Evolutionary conservation across 2,329 filamentous ascomycete genomes (phyloP).

Genomic region (Arthrinium phaeospermum): DNA sequence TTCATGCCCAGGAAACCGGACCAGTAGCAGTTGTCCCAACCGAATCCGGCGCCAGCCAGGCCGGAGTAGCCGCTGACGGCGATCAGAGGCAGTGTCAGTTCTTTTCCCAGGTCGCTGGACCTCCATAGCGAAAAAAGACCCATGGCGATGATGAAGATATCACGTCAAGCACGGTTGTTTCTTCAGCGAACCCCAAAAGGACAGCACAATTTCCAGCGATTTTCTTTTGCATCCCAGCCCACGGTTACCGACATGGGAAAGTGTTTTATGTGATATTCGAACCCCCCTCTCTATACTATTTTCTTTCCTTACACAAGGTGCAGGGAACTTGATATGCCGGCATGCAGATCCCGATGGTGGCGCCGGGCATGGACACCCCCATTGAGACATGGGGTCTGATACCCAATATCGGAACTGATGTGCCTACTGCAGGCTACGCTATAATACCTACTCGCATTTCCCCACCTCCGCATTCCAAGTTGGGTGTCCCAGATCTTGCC

Average conservation of each 20-base stretch:
- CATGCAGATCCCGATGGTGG: not conserved
- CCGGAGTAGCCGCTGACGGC: constrained; percentile 16
- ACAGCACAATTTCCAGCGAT: not conserved
- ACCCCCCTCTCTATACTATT: not conserved
- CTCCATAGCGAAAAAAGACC: constrained; percentile 26
- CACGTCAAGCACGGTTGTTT: not conserved
- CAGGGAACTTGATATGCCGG: not conserved
- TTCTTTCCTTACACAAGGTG: not conserved
- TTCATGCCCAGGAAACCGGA: constrained; percentile 21
- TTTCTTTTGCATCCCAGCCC: not conserved
- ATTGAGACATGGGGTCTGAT: not conserved
- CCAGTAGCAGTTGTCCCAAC: constrained; percentile 22
- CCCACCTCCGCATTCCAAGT: not conserved
- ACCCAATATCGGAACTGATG: not conserved
- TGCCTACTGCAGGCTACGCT: not conserved
- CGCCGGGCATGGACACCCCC: not conserved
- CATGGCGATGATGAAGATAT: not conserved
- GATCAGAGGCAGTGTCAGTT: constrained; percentile 14
- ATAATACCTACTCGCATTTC: not conserved
- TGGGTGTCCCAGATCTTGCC: not conserved
- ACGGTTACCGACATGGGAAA: not conserved
- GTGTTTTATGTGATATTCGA: not conserved
- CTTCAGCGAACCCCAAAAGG: not conserved
- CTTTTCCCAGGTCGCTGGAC: constrained; percentile 20
- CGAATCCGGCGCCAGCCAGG: constrained; percentile 21